Conservation (phyloP, 352 stramenopile genomes). For the Globisporangium solare region DNA sequence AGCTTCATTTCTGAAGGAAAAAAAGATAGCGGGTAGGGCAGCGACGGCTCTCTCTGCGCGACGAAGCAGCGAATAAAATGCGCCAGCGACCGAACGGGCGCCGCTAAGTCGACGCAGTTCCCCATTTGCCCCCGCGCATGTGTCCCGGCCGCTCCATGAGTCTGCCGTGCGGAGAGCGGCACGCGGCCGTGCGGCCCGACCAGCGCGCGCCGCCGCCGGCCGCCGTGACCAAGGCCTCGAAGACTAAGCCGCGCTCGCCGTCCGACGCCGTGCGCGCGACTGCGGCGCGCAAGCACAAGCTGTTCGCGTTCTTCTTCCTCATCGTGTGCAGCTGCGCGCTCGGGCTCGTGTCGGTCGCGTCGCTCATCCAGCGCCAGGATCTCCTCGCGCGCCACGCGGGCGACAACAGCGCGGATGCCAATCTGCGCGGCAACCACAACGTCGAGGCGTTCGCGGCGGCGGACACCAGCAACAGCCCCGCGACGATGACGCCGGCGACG, state of each 20-base stretch:
- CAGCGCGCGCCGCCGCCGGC: not conserved
- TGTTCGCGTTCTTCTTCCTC: slow-evolving; percentile 28
- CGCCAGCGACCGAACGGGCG: too few relatives aligned
- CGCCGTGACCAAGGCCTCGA: not conserved
- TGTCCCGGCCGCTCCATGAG: not conserved
- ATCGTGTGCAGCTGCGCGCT: slow-evolving; percentile 52
- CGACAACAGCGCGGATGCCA: slow-evolving; percentile 10
- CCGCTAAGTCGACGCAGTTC: not conserved
- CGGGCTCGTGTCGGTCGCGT: slow-evolving; percentile 47
- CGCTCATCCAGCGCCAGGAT: slow-evolving; percentile 48
- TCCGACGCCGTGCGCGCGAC: not conserved
- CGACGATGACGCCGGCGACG: not conserved
- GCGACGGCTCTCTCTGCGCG: too few relatives aligned
- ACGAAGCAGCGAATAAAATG: too few relatives aligned
- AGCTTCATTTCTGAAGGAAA: too few relatives aligned
- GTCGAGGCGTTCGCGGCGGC: slow-evolving; percentile 3
- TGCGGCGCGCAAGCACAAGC: slow-evolving; percentile 9
- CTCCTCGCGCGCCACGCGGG: slow-evolving; percentile 11
- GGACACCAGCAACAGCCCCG: not conserved
- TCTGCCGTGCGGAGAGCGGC: slow-evolving; percentile 12
- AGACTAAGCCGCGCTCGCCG: not conserved
- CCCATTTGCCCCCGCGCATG: not conserved
- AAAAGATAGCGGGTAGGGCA: too few relatives aligned
- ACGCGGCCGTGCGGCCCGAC: slow-evolving; percentile 11
- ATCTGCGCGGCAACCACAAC: slow-evolving; percentile 14